A percentile compares a stretch with the other conserved stretches of the same genome.
phyloP scores from a whole-genome alignment of 23 red algal species.

The Chondrus crispus region DNA sequence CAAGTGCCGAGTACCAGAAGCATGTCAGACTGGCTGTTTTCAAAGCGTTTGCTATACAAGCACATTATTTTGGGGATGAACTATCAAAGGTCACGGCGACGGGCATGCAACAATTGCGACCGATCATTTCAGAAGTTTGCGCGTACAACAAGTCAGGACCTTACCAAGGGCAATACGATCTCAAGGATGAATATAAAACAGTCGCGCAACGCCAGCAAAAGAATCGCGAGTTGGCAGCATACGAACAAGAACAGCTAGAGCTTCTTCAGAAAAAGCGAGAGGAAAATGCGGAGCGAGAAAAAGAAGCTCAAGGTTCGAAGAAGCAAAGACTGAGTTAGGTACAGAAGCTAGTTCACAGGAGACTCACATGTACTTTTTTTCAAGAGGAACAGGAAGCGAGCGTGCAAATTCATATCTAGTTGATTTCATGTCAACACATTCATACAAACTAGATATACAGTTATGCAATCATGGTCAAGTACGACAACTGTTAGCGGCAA shows the following conservation, averaged over 20 bases:
- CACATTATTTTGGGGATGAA: conserved; percentile 62
- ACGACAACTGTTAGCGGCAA: too few relatives aligned
- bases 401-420: too few relatives aligned
- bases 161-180: conserved; percentile 66
- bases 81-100: conserved; percentile 42
- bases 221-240: conserved; percentile 26
- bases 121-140: conserved; percentile 72
- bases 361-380: too few relatives aligned
- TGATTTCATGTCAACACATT: too few relatives aligned
- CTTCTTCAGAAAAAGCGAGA: conserved; percentile 21
- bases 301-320: conserved; percentile 14
- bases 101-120: conserved; percentile 44
- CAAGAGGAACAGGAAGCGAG: too few relatives aligned
- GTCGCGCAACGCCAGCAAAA: conserved; percentile 70
- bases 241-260: conserved; percentile 33
- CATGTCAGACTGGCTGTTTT: conserved; percentile 34
- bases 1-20: conserved; percentile 46
- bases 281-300: conserved; percentile 17
- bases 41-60: conserved; percentile 56
- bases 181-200: conserved; percentile 93
- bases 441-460: too few relatives aligned
- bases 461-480: too few relatives aligned
- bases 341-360: too few relatives aligned
- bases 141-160: conserved; percentile 79
- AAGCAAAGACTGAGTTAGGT: background rate